These are phyloP conservation scores for Elaeis oleifera DNA, from an alignment of 202 grass and related monocot species.

Conservation along the genomic window DNA sequence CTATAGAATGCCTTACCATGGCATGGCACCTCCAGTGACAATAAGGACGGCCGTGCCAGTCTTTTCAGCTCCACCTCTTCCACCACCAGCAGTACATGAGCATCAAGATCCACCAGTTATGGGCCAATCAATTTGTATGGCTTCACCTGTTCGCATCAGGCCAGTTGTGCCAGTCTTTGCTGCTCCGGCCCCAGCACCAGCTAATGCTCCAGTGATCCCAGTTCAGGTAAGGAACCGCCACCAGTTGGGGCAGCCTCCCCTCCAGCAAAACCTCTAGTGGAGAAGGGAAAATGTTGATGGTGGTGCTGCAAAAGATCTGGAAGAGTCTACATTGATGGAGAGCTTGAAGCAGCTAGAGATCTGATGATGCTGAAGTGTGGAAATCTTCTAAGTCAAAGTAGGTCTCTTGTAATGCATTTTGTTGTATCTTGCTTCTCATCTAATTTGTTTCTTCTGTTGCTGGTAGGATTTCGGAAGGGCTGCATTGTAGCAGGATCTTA, in stretches of 20 bases:
- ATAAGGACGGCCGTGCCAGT: constrained; percentile 78
- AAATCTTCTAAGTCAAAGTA: neutral
- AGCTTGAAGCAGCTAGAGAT: constrained; percentile 70
- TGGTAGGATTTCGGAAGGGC: constrained; percentile 1
- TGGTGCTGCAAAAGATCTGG: constrained; percentile 16
- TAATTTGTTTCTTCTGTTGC: neutral
- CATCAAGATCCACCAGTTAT: constrained; percentile 65
- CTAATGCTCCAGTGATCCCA: constrained; percentile 30
- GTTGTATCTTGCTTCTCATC: neutral
- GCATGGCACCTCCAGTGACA: constrained; percentile 85
- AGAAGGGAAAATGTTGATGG: neutral
- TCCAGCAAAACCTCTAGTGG: neutral
- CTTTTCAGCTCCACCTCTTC: constrained; percentile 90
- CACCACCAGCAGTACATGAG: constrained; percentile 35
- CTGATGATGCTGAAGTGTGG: constrained; percentile 26
- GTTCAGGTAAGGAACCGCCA: constrained; percentile 47
- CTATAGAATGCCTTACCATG: constrained; percentile 60
- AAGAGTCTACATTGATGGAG: constrained; percentile 33
- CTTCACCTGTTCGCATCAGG: constrained; percentile 77
- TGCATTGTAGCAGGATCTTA: constrained; percentile 12
- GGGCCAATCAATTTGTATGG: constrained; percentile 47
- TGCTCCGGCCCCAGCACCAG: constrained; percentile 33
- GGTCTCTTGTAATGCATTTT: neutral
- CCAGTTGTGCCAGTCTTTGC: constrained; percentile 56
- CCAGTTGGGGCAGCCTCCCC: neutral